These are phyloP conservation scores for Scheffersomyces illinoinensis DNA, from an alignment of 1,139 yeast genomes.

Conservation along the genomic window DNA sequence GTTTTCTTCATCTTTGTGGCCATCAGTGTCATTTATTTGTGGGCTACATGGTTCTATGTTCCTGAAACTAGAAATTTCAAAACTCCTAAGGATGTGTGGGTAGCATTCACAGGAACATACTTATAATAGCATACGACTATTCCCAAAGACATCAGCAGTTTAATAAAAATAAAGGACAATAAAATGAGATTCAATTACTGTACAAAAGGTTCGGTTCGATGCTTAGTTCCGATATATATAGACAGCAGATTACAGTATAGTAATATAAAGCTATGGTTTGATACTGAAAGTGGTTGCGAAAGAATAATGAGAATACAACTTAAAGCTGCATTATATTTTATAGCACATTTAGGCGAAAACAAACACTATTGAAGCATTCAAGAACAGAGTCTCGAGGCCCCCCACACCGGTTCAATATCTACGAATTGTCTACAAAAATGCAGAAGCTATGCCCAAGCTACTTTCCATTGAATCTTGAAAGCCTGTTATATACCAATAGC, in stretches of 20 bases:
- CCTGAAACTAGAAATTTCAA: slow-evolving; percentile 38
- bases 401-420: not conserved
- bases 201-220: not conserved
- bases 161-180: not conserved
- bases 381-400: too few relatives aligned
- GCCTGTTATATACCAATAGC: not conserved
- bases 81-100: slow-evolving; percentile 33
- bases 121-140: too few relatives aligned
- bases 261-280: not conserved
- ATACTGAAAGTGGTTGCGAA: not conserved
- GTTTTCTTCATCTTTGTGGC: slow-evolving; percentile 31
- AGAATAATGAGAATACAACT: not conserved
- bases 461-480: not conserved
- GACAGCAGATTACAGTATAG: not conserved
- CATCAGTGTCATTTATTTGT: slow-evolving; percentile 21
- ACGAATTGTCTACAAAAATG: not conserved
- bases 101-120: not conserved
- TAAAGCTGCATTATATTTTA: not conserved
- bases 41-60: slow-evolving; percentile 21
- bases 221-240: not conserved
- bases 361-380: too few relatives aligned
- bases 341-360: not conserved
- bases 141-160: not conserved
- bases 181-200: not conserved
- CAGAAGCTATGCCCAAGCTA: not conserved